These are phyloP conservation scores for Henckelia pumila DNA, from an alignment of 257 asterid species.

Conservation along the genomic window DNA sequence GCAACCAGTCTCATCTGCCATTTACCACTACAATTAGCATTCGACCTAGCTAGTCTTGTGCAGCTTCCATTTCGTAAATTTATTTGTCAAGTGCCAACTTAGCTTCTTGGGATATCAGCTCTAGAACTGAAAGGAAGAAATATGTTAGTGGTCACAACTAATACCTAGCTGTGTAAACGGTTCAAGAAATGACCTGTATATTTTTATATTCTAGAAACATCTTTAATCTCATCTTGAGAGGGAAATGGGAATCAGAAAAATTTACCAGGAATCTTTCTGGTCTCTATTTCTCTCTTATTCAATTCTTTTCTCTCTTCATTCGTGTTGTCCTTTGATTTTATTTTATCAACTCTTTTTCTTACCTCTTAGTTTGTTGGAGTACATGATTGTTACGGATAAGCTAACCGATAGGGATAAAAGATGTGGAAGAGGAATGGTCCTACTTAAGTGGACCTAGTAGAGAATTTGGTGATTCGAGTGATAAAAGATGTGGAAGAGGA, in stretches of 20 bases:
- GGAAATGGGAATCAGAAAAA: no score
- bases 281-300: not conserved
- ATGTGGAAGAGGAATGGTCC: not conserved
- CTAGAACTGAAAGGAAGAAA: not conserved
- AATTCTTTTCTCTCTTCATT: not conserved
- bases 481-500: no score
- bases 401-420: not conserved
- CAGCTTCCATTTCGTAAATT: no score
- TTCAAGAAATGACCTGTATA: no score
- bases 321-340: not conserved
- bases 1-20: not conserved
- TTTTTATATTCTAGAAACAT: no score
- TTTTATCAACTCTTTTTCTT: not conserved
- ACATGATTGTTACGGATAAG: not conserved
- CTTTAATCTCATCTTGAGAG: no score
- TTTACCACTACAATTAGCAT: not conserved
- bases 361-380: not conserved
- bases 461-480: no score
- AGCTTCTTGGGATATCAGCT: not conserved
- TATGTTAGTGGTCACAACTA: no score
- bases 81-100: not conserved
- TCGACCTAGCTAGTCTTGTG: not conserved
- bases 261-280: no score
- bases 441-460: no score
- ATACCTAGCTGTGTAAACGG: no score